phyloP scores from a whole-genome alignment of 495 filamentous ascomycete genomes.

The Mytilinidion resinicola region DNA sequence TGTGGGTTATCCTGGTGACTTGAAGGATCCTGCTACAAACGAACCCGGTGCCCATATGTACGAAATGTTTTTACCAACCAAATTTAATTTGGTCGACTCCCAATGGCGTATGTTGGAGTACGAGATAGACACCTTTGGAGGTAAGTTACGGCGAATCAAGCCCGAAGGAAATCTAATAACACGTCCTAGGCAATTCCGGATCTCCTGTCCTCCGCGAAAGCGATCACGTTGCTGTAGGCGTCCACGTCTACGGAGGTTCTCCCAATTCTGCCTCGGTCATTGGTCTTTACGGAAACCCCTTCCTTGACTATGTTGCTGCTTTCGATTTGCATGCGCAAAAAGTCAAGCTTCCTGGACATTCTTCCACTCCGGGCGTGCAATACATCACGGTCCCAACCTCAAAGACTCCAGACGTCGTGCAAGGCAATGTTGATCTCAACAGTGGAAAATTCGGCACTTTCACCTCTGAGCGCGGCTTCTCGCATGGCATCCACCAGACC shows the following conservation, averaged over 20 bases:
- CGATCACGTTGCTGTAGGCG: conserved; percentile 3
- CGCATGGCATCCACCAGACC: neutral
- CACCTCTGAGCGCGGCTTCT: conserved; percentile 7
- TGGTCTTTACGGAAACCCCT: conserved; percentile 6
- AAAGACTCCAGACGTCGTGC: conserved; percentile 3
- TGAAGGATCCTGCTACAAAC: conserved; percentile 12
- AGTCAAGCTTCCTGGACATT: neutral
- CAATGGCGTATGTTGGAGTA: conserved; percentile 36
- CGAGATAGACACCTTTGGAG: conserved; percentile 29
- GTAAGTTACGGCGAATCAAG: neutral
- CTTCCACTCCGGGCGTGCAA: conserved; percentile 4
- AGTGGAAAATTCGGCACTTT: conserved; percentile 4
- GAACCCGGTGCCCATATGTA: conserved; percentile 41
- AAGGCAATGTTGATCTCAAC: conserved; percentile 6
- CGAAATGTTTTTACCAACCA: conserved; percentile 30
- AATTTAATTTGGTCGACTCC: conserved; percentile 29
- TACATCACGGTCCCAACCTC: conserved; percentile 9
- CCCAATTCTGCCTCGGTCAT: conserved; percentile 8
- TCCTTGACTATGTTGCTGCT: conserved; percentile 9
- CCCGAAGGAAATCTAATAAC: neutral
- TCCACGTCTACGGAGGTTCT: conserved; percentile 7
- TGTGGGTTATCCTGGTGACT: conserved; percentile 42
- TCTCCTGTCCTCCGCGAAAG: conserved; percentile 6
- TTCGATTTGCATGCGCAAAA: conserved; percentile 7
- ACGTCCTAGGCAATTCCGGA: conserved; percentile 10